These are phyloP conservation scores for Xylariaceae sp. DNA, from an alignment of 2,329 filamentous ascomycete genomes.

Conservation along the genomic window DNA sequence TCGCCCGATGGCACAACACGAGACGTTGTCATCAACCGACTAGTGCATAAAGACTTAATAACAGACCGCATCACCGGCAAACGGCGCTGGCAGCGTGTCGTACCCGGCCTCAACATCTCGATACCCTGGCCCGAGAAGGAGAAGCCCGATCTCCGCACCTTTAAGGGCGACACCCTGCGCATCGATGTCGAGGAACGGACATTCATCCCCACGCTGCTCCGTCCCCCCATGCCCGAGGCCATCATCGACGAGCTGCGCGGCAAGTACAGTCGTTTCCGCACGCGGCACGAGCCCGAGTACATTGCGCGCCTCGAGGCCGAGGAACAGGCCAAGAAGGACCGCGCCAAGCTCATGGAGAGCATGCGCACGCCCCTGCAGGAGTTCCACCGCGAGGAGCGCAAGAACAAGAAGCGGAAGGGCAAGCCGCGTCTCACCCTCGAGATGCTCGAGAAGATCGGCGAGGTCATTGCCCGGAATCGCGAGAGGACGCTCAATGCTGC, in stretches of 20 bases:
- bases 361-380: constrained; percentile 53
- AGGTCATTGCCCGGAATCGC: constrained; percentile 54
- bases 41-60: constrained; percentile 50
- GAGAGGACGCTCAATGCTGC: constrained; percentile 37
- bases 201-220: constrained; percentile 71
- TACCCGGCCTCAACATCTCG: constrained; percentile 64
- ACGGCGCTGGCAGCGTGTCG: constrained; percentile 51
- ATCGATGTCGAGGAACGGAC: constrained; percentile 69
- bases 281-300: constrained; percentile 71
- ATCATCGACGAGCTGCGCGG: constrained; percentile 82
- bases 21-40: constrained; percentile 73
- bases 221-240: constrained; percentile 69
- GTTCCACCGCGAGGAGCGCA: constrained; percentile 51
- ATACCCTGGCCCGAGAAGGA: constrained; percentile 70
- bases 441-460: constrained; percentile 58
- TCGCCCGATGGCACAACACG: constrained; percentile 56
- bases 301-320: constrained; percentile 58
- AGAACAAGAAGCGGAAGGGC: constrained; percentile 46
- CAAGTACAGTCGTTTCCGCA: constrained; percentile 76
- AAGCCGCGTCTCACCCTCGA: constrained; percentile 52
- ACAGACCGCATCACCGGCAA: constrained; percentile 46
- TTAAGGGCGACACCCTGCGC: constrained; percentile 66
- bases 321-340: constrained; percentile 44
- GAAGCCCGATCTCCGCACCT: constrained; percentile 46
- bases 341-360: constrained; percentile 35